These are phyloP conservation scores for Cubamyces lactineus DNA, from an alignment of 768 basidiomycete genomes.

Conservation along the genomic window DNA sequence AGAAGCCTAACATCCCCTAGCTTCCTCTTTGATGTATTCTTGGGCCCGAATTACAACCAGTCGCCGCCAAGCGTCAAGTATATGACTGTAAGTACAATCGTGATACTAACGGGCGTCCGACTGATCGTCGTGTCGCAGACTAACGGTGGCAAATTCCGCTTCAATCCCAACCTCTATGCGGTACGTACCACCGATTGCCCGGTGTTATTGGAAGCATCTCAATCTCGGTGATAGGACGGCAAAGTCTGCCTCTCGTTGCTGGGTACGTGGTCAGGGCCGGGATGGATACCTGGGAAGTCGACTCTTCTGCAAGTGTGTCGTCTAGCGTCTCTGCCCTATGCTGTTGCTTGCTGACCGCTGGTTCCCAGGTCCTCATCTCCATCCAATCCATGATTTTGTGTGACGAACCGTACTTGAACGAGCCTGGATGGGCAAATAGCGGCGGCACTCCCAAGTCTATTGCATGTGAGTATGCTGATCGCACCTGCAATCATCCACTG, in stretches of 20 bases:
- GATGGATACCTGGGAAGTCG: constrained; percentile 89
- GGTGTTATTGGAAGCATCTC: background rate
- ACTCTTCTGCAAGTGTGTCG: constrained; percentile 78
- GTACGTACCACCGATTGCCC: constrained; percentile 43
- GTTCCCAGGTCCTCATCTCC: constrained; percentile 73
- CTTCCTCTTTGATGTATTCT: constrained; percentile 89
- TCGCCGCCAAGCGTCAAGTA: constrained; percentile 78
- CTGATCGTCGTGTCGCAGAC: constrained; percentile 50
- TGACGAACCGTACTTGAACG: constrained; percentile 92
- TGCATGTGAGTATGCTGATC: constrained; percentile 58
- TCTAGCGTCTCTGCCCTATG: background rate
- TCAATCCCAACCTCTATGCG: constrained; percentile 95
- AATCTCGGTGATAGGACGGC: constrained; percentile 59
- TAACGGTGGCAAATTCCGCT: constrained; percentile 84
- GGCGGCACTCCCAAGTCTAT: constrained; percentile 75
- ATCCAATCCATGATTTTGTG: constrained; percentile 97
- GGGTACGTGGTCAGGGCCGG: constrained; percentile 93
- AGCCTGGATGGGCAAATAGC: constrained; percentile 83
- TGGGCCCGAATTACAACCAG: constrained; percentile 87
- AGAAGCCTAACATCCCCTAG: constrained; percentile 34
- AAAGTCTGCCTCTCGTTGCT: constrained; percentile 93
- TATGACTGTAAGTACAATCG: constrained; percentile 55
- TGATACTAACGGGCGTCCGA: background rate
- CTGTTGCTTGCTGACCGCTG: background rate
- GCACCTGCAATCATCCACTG: background rate